Base-by-base conservation (phyloP, 345 rosid species). In the Moringa oleifera region DNA sequence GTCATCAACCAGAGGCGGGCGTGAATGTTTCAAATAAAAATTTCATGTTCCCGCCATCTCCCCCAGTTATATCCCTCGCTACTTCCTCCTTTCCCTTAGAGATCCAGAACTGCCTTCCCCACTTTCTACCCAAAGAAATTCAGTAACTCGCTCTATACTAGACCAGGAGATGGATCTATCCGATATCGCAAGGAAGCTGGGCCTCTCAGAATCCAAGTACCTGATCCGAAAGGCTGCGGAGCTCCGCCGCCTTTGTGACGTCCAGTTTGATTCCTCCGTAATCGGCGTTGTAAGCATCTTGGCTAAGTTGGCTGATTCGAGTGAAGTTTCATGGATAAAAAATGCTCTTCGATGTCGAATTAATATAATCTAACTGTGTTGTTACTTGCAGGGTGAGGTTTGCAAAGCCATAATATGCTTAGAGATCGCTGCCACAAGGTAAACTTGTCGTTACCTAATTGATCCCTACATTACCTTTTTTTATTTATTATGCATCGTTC, bases 231-330 rank as follows among this genome's bases (percentile, higher is more conserved):
- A 88, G 76, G 99, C 97, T 0, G 87, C 95, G 5, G 97, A 94
- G 88, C 80, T 90, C 62, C 97, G 97, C 59, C 96, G 99, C 62
- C 93, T 94, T 53, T 86, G 89, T 55, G 97, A 94, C 63, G 91
- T 86, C 20, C 96, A 83, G 68, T 94, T 94, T 62, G 95, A 90
- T 63, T 90, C 99, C 33, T 94, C 99, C 23, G 46, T 90, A 56
- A 85, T 94, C 73, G 97, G 99, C 55, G 81, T 94, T 28, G 98
- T 93, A 75, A 77, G 85, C 54, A 9, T 5, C 52, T 20, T 5
- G 8, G 0, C n/a, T 6, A n/a, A n/a, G n/a, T n/a, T n/a, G n/a
- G n/a, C n/a, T n/a, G n/a, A n/a, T n/a, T n/a, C n/a, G n/a, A n/a
- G n/a, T n/a, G n/a, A n/a, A n/a, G n/a, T n/a, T n/a, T n/a, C n/a